Evolutionary conservation across 1,139 yeast species (phyloP).

Genomic region (Protomyces inouyei): DNA sequence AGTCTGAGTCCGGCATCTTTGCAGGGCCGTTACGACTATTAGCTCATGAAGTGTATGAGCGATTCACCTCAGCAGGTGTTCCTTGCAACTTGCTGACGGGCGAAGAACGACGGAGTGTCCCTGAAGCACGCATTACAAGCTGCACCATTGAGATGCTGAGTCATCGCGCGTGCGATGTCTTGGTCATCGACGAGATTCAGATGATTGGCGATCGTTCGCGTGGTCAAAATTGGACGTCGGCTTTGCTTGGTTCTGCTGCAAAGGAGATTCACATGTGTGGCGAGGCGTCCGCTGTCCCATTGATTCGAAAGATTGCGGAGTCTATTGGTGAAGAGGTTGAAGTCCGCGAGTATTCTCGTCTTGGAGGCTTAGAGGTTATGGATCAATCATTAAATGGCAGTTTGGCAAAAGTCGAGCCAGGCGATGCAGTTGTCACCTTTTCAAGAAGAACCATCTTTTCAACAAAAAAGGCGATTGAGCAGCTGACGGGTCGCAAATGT

Average conservation of each 20-base stretch:
- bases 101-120: constrained; percentile 74
- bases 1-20: constrained; percentile 76
- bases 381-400: constrained; percentile 40
- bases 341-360: constrained; percentile 62
- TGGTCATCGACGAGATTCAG: constrained; percentile 92
- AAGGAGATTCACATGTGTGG: constrained; percentile 89
- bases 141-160: constrained; percentile 96
- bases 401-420: constrained; percentile 46
- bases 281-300: constrained; percentile 71
- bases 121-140: constrained; percentile 68
- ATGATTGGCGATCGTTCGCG: constrained; percentile 77
- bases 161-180: constrained; percentile 66
- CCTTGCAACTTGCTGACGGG: constrained; percentile 87
- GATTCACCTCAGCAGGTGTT: constrained; percentile 60
- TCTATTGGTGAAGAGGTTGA: constrained; percentile 76
- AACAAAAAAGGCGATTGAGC: constrained; percentile 61
- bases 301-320: constrained; percentile 54
- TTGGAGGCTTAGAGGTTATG: constrained; percentile 65
- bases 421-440: constrained; percentile 89
- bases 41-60: constrained; percentile 86
- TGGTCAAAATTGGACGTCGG: constrained; percentile 96
- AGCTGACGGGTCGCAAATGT: constrained; percentile 57
- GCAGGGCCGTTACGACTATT: constrained; percentile 90
- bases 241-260: constrained; percentile 80
- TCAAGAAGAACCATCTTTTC: constrained; percentile 66